These are phyloP conservation scores for Fallopia convolvulus DNA, from an alignment of 148 eudicot genomes.

Conservation along the genomic window DNA sequence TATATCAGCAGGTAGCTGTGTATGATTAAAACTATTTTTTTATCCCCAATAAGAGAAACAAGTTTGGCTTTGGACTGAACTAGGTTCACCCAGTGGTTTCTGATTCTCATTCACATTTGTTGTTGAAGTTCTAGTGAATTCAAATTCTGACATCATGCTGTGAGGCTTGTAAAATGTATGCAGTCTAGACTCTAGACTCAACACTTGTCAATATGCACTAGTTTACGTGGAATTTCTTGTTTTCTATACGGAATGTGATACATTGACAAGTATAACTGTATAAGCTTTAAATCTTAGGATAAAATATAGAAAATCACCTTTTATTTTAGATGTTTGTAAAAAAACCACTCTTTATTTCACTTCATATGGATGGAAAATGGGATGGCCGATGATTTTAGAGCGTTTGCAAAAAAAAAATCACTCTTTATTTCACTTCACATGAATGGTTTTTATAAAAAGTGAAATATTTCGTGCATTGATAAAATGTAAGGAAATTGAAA, in stretches of 20 bases:
- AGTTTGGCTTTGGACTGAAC: neutral
- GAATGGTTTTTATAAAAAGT: no score
- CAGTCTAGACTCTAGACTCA: neutral
- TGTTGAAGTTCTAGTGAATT: neutral
- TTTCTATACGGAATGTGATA: neutral
- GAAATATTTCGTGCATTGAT: no score
- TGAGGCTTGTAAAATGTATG: neutral
- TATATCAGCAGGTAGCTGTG: neutral
- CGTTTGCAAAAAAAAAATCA: no score
- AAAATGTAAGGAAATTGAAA: no score
- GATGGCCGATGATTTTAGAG: no score
- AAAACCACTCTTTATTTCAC: no score
- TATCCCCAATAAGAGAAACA: slow-evolving; percentile 3
- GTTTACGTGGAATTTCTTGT: neutral
- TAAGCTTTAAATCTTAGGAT: no score
- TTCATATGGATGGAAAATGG: no score
- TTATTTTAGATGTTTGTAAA: no score
- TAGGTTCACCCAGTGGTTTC: neutral
- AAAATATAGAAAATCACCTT: no score
- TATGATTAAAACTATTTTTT: neutral
- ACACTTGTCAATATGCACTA: neutral
- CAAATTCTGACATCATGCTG: neutral
- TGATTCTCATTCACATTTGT: neutral
- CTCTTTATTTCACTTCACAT: no score
- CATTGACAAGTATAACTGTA: no score